These are phyloP conservation scores for Hygrophorus russula DNA, from an alignment of 768 basidiomycete species.

Conservation along the genomic window DNA sequence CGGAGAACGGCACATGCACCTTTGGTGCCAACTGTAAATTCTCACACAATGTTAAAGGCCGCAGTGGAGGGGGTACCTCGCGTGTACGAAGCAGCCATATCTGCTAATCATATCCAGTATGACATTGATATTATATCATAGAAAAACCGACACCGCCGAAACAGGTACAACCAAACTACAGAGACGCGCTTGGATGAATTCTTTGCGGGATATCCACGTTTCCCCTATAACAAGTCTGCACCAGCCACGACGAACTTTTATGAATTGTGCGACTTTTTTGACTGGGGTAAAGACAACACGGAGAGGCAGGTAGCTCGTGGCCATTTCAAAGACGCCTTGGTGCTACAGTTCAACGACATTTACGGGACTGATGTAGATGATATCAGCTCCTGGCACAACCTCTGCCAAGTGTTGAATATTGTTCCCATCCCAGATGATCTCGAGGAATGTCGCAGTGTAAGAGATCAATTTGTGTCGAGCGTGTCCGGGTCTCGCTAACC, in stretches of 20 bases:
- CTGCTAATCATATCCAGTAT: too few species aligned
- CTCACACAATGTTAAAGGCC: too few species aligned
- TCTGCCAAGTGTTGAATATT: conserved; percentile 13
- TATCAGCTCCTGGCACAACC: conserved; percentile 7
- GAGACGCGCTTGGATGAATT: too few species aligned
- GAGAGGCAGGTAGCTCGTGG: conserved; percentile 11
- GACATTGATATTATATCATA: too few species aligned
- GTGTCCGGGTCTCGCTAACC: neutral
- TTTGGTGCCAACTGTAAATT: neutral
- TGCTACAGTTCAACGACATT: conserved; percentile 20
- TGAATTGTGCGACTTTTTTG: conserved; percentile 9
- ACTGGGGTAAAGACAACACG: conserved; percentile 5
- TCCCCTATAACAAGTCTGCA: too few species aligned
- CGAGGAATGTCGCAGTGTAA: conserved; percentile 16
- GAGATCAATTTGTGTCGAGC: conserved; percentile 1
- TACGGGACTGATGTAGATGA: conserved; percentile 22
- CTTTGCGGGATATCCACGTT: too few species aligned
- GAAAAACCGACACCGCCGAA: too few species aligned
- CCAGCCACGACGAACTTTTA: conserved; percentile 8
- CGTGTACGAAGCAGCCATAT: too few species aligned
- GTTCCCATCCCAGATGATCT: conserved; percentile 18
- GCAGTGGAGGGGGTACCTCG: neutral
- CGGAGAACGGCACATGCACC: conserved; percentile 2
- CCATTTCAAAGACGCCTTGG: conserved; percentile 19
- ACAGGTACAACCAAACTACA: too few species aligned